Evolutionary conservation across 768 basidiomycete species (phyloP).

Genomic region (Pisolithus sp.): DNA sequence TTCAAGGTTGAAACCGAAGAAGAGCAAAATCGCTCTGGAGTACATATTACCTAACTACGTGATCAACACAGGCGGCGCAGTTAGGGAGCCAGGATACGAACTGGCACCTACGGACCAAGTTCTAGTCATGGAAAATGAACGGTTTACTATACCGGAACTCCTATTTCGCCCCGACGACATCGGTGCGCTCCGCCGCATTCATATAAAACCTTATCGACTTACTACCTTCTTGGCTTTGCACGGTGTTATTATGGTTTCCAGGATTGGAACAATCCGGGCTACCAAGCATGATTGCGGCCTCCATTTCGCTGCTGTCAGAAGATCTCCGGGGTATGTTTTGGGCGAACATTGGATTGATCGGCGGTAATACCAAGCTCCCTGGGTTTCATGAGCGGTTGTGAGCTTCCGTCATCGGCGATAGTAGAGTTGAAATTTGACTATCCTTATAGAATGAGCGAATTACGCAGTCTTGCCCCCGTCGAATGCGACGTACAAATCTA

Average conservation of each 20-base stretch:
- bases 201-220: conserved; percentile 6
- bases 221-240: conserved; percentile 1
- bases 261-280: conserved; percentile 82
- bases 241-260: conserved; percentile 17
- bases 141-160: conserved; percentile 89
- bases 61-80: conserved; percentile 50
- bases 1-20: conserved; percentile 45
- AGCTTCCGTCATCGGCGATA: conserved; percentile 25
- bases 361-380: conserved; percentile 72
- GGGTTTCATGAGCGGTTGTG: conserved; percentile 76
- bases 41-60: conserved; percentile 90
- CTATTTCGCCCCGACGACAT: conserved; percentile 88
- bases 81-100: conserved; percentile 49
- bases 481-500: conserved; percentile 72
- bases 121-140: conserved; percentile 83
- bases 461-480: conserved; percentile 76
- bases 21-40: conserved; percentile 72
- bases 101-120: conserved; percentile 57
- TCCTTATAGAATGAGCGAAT: conserved; percentile 54
- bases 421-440: conserved; percentile 10
- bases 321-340: conserved; percentile 93
- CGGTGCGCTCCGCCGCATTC: conserved; percentile 42
- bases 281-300: conserved; percentile 64
- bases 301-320: conserved; percentile 68
- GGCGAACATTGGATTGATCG: conserved; percentile 87